Conservation (phyloP, 2,329 filamentous ascomycete genomes). For the Basipetospora chlamydospora region DNA sequence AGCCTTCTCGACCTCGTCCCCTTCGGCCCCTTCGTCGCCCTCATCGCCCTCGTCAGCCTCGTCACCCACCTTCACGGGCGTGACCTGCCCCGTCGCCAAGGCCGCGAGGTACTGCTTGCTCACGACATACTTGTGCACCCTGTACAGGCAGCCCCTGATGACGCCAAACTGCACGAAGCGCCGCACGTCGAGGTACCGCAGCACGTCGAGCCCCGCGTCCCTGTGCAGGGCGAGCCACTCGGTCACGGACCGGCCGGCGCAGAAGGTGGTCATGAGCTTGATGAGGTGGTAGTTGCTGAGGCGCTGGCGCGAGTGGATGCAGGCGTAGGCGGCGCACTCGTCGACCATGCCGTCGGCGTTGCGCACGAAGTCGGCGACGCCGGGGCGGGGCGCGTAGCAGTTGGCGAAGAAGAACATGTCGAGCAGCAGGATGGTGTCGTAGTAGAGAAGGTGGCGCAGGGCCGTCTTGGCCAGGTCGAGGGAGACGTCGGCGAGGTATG, state of each 20-base stretch:
- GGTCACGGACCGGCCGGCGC: conserved; percentile 68
- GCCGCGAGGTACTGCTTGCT: conserved; percentile 46
- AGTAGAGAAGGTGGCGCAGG: conserved; percentile 80
- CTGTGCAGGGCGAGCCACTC: conserved; percentile 74
- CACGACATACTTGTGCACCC: conserved; percentile 82
- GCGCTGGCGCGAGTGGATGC: conserved; percentile 24
- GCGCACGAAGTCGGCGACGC: conserved; percentile 64
- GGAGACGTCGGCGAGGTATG: conserved; percentile 72
- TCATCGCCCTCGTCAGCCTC: too few species aligned
- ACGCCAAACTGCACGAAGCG: conserved; percentile 90
- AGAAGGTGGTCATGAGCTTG: conserved; percentile 73
- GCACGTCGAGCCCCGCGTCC: conserved; percentile 46
- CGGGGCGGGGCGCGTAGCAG: conserved; percentile 70
- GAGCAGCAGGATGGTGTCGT: conserved; percentile 76
- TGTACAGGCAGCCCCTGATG: conserved; percentile 87
- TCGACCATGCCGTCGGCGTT: conserved; percentile 63
- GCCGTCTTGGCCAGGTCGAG: conserved; percentile 75
- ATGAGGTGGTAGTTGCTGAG: conserved; percentile 53
- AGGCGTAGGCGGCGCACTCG: conserved; percentile 79
- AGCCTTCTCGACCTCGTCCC: too few species aligned
- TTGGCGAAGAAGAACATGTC: conserved; percentile 92
- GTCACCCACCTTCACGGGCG: conserved; percentile 25
- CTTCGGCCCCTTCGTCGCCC: too few species aligned
- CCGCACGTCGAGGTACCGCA: conserved; percentile 71
- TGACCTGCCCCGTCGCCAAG: conserved; percentile 38